A percentile compares a stretch with the other conserved stretches of the same genome.
Evolutionary conservation across 2,329 filamentous ascomycete species (phyloP).

Genomic region (Talaromyces sp.): DNA sequence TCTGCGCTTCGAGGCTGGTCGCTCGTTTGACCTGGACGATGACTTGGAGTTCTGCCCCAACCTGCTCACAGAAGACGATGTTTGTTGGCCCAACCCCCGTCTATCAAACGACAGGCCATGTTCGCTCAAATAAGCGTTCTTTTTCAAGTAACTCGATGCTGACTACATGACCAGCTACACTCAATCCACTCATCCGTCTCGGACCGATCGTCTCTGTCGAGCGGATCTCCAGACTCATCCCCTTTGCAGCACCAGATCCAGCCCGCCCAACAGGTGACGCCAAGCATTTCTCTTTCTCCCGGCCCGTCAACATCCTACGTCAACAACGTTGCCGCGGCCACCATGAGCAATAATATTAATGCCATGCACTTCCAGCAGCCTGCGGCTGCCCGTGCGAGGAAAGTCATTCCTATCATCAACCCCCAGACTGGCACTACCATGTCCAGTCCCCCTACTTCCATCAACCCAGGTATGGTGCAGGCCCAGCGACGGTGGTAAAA

Average conservation of each 20-base stretch:
- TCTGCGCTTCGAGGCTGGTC: conserved; percentile 80
- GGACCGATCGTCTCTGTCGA: conserved; percentile 90
- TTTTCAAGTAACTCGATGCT: conserved; percentile 2
- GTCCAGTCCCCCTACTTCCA: conserved; percentile 76
- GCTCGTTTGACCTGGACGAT: conserved; percentile 93
- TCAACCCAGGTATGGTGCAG: conserved; percentile 63
- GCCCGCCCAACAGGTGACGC: conserved; percentile 68
- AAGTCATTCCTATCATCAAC: conserved; percentile 97
- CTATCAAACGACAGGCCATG: neutral
- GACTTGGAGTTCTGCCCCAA: conserved; percentile 94
- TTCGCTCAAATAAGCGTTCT: neutral
- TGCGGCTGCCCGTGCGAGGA: conserved; percentile 80
- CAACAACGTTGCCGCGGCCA: conserved; percentile 52
- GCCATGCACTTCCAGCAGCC: conserved; percentile 83
- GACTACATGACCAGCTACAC: conserved; percentile 59
- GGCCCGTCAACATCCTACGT: conserved; percentile 45
- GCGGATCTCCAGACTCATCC: conserved; percentile 87
- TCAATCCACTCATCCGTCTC: conserved; percentile 87
- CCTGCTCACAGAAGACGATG: conserved; percentile 88
- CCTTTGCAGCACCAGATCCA: conserved; percentile 79
- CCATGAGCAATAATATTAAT: conserved; percentile 60
- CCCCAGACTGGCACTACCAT: conserved; percentile 84
- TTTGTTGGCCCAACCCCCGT: conserved; percentile 42
- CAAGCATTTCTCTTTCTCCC: conserved; percentile 67
- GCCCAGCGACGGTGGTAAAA: conserved; percentile 40